Evolutionary conservation across 306 rosid genomes (phyloP), one percentile per base, ranked within the genome.

Genomic region (Vigna radiata): DNA sequence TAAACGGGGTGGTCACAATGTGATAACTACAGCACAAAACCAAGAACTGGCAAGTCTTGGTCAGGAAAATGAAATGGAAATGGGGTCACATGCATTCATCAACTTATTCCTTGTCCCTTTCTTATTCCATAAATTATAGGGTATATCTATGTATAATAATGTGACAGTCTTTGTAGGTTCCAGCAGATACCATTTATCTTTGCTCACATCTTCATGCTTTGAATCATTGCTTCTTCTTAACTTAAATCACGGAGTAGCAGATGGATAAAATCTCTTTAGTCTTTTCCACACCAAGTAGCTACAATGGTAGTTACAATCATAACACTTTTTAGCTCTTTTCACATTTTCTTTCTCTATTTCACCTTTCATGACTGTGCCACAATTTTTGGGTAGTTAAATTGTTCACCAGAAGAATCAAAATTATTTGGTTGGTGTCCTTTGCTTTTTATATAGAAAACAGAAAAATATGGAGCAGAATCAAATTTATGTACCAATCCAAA

Each of bases 241-340:
- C 90, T 81, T 72, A 44, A 82, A 82, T 88, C 88, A 88, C 92
- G 91, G 93, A 72, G 21, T 17, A 8, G 85, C 59, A 70, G 74
- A 79, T 56, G 61, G 69, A 79, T 16, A 31, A 25, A 70, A 27
- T 77, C 72, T 75, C 73, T 83, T 76, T 80, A 43, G 48, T 78
- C 76, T 73, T 80, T 75, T 77, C 49, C 71, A 52, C 59, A 64
- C 68, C 83, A 80, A 72, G 58, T 76, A 71, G 83, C 73, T 85
- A 79, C 79, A 7, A 31, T 68, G 77, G 80, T 85, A 59, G 88
- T 86, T 84, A 70, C 73, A 66, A 47, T 78, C 36, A 77, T 63
- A 58, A 65, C 73, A 36, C 76, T 56, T 53, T 72, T 77, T 69
- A 11, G 18, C 65, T 62, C 47, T 68, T 77, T 29, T 59, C 27